These are phyloP conservation scores for Beauveria sp. DNA, from an alignment of 2,329 filamentous ascomycete species.

Conservation along the genomic window DNA sequence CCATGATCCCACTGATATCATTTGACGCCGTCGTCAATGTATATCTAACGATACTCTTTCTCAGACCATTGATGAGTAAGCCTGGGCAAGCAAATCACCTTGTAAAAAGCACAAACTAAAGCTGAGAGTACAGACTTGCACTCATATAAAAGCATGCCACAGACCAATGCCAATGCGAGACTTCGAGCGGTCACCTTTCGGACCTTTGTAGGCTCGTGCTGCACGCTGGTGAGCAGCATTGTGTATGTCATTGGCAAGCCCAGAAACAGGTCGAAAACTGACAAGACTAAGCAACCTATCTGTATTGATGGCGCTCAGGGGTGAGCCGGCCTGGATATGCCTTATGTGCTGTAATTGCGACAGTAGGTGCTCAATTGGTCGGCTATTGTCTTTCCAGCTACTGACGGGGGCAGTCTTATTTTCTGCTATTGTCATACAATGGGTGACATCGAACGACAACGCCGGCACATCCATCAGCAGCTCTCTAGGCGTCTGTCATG, in stretches of 20 bases:
- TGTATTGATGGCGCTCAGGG: constrained; percentile 49
- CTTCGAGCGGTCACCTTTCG: constrained; percentile 47
- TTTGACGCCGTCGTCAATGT: constrained; percentile 56
- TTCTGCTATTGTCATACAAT: constrained; percentile 53
- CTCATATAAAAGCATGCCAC: constrained; percentile 41
- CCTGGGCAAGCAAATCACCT: neutral
- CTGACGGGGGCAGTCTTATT: constrained; percentile 42
- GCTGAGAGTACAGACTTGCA: constrained; percentile 37
- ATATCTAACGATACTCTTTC: constrained; percentile 55
- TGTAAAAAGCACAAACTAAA: neutral
- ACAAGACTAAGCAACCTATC: constrained; percentile 44
- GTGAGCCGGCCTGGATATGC: constrained; percentile 58
- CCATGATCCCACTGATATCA: constrained; percentile 53
- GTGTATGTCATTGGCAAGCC: constrained; percentile 31
- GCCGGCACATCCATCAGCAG: constrained; percentile 24
- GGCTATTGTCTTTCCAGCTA: neutral
- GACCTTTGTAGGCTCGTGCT: constrained; percentile 51
- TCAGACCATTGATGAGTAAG: constrained; percentile 49
- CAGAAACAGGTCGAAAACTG: neutral
- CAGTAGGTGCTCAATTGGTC: constrained; percentile 31
- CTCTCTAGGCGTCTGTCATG: constrained; percentile 11
- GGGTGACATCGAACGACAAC: constrained; percentile 45
- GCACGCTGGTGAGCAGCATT: constrained; percentile 50
- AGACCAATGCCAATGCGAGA: constrained; percentile 31
- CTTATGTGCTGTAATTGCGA: constrained; percentile 59